Base-by-base conservation (phyloP, 768 basidiomycete genomes). In the Cubamyces lactineus region DNA sequence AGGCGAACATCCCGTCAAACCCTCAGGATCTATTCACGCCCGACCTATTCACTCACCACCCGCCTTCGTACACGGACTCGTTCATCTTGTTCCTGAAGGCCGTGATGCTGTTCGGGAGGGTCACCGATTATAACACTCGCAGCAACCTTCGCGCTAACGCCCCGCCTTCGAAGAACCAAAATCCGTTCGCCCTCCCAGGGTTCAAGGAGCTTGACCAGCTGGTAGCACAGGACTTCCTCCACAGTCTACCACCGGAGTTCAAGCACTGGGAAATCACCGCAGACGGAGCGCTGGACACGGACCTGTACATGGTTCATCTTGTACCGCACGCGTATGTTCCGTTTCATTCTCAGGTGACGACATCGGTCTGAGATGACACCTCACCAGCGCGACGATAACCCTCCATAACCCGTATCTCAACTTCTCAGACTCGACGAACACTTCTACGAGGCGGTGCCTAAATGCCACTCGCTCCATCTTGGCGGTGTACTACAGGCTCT, bases 281-380 rank as follows among this genome's bases (percentile, higher is more conserved):
- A 42, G 85, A 82, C 49, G 72, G 74, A 38, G 79, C 78, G 9
- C 76, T 94, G 42, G 91, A 94, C 71, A 92, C 89, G 1, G 92
- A 94, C 71, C 75, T 94, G 59, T 94, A 91, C 71, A 85, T 94
- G 88, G 91, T 91, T 42, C 91, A 93, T 69, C 81, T 93, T 45
- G 82, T 92, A 62, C 92, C 92, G 19, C 88, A 94, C 71, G 92
- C 92, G 91, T 92, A 75, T 73, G 88, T 82, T 13, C 39, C 59
- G 57, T 63, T 61, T 40, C 56, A 48, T 63, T 40, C 61, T 43
- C 53, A 53, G 69, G 62, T 49, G 51, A 19, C 34, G 13, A 17
- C 17, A 19, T 17, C 28, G 28, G 41, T 21, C 34, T 63, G 57
- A 43, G 30, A n/a, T 24, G 30, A 42, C 50, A 30, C 51, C 41